Conservation (phyloP, 139 green algal species). For the Micromonas pusilla region DNA sequence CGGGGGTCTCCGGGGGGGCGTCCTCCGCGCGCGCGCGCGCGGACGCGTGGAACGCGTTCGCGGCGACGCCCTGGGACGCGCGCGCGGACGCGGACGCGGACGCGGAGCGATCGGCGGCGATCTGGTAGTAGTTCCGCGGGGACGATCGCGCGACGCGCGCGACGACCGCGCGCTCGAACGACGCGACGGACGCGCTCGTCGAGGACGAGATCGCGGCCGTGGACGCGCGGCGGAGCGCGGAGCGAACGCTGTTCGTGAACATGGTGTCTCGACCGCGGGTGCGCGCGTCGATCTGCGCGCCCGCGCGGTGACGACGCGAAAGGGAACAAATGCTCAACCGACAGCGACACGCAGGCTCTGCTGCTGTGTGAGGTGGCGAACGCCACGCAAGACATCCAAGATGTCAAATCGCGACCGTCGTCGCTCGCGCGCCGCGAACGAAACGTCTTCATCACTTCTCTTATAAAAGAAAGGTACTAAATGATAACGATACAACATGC, state of each 20-base stretch:
- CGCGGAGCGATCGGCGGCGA: not conserved
- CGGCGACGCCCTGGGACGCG: no score
- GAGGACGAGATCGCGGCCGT: not conserved
- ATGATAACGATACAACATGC: no score
- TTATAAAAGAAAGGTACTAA: no score
- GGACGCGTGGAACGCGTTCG: no score
- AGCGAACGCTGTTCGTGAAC: not conserved
- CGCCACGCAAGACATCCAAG: conserved; percentile 77
- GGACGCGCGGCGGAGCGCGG: not conserved
- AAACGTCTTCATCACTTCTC: conserved; percentile 96
- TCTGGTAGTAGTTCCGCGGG: not conserved
- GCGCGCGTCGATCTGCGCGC: no score
- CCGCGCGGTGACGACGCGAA: no score
- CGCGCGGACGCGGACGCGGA: not conserved
- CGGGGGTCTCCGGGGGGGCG: not conserved
- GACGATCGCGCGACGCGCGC: no score
- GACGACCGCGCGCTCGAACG: not conserved
- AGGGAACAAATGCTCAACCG: no score
- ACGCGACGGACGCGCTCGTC: not conserved
- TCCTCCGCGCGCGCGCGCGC: not conserved
- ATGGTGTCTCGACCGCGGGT: not conserved
- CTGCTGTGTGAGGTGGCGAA: no score
- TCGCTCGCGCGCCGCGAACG: conserved; percentile 75
- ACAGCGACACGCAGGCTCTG: no score
- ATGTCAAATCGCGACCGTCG: conserved; percentile 93